Evolutionary conservation across 768 basidiomycete genomes (phyloP).

Genomic region (Russula emetica): DNA sequence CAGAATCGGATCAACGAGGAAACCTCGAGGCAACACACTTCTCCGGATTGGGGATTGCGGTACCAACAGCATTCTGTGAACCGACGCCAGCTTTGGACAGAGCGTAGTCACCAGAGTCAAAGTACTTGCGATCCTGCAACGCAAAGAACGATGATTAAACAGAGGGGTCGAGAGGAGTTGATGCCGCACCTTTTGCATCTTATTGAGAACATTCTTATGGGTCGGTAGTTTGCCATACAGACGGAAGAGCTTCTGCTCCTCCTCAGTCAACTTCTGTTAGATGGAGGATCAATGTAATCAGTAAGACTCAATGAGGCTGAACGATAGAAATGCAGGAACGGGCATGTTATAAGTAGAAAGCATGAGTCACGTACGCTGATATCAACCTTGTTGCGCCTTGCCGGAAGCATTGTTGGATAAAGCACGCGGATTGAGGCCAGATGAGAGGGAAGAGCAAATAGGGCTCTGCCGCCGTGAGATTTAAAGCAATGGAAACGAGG

Average conservation of each 20-base stretch:
- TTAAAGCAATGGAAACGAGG: constrained; percentile 6
- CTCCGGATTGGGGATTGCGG: constrained; percentile 96
- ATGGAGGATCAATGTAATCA: constrained; percentile 1
- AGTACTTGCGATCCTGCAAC: constrained; percentile 92
- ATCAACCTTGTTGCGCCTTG: constrained; percentile 88
- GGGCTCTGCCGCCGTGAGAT: constrained; percentile 25
- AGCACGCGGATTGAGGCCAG: constrained; percentile 15
- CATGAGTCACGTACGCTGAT: constrained; percentile 62
- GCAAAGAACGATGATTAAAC: constrained; percentile 20
- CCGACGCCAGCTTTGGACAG: constrained; percentile 91
- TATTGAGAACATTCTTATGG: constrained; percentile 88
- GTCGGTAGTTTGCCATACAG: constrained; percentile 93
- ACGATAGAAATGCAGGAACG: constrained; percentile 6
- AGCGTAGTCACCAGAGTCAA: constrained; percentile 98
- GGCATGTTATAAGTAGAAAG: constrained; percentile 21
- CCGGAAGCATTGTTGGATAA: constrained; percentile 56
- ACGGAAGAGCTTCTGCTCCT: constrained; percentile 92
- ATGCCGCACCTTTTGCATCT: constrained; percentile 85
- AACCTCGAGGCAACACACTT: constrained; percentile 53
- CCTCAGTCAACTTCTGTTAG: constrained; percentile 68
- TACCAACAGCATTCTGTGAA: constrained; percentile 87
- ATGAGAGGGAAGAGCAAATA: constrained; percentile 28
- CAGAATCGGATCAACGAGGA: constrained; percentile 22
- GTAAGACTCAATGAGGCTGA: neutral
- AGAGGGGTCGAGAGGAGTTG: constrained; percentile 12